These are phyloP conservation scores for Ogataea minuta DNA, from an alignment of 805 yeast genomes.

Conservation along the genomic window DNA sequence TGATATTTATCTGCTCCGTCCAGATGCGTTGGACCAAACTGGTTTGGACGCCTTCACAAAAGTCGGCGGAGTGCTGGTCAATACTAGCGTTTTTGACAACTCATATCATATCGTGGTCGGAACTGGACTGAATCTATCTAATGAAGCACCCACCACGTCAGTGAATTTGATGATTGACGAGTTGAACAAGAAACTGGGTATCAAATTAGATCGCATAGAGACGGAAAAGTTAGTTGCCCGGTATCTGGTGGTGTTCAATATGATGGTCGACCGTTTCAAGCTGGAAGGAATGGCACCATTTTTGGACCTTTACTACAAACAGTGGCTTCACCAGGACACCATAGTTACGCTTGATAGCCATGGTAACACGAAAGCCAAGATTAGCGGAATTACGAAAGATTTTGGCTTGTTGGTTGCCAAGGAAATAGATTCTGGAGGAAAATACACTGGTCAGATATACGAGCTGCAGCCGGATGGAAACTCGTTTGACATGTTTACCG, in stretches of 20 bases:
- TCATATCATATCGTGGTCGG: conserved; percentile 74
- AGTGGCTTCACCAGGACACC: conserved; percentile 85
- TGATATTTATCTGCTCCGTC: conserved; percentile 76
- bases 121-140: conserved; percentile 79
- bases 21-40: conserved; percentile 44
- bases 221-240: conserved; percentile 62
- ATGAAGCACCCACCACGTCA: conserved; percentile 91
- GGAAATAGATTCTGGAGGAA: conserved; percentile 50
- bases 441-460: conserved; percentile 51
- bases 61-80: conserved; percentile 81
- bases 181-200: conserved; percentile 52
- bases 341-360: conserved; percentile 56
- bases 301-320: conserved; percentile 65
- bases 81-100: conserved; percentile 63
- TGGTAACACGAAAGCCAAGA: conserved; percentile 51
- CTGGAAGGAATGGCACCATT: conserved; percentile 66
- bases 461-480: conserved; percentile 96
- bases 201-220: conserved; percentile 25
- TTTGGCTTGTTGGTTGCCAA: conserved; percentile 81
- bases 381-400: conserved; percentile 79
- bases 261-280: conserved; percentile 56
- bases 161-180: conserved; percentile 65
- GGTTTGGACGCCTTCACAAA: conserved; percentile 50
- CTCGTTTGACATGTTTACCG: conserved; percentile 92
- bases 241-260: conserved; percentile 62